Percentiles rank a stretch among this genome's conserved stretches.
Evolutionary conservation across 495 filamentous ascomycete genomes (phyloP).

Genomic region (Terfezia boudieri): DNA sequence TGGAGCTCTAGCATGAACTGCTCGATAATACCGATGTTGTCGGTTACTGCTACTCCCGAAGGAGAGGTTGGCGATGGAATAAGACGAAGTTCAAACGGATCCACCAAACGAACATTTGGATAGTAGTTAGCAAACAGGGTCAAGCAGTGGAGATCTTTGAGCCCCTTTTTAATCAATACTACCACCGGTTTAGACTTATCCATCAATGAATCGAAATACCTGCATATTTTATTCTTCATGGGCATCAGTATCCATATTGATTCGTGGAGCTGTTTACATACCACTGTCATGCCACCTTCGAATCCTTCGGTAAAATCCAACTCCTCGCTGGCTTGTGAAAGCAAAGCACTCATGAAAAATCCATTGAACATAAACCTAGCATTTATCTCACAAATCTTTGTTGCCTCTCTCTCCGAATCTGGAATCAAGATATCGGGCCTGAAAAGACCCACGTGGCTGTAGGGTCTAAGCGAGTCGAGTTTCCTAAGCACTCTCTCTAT

Average conservation of each 20-base stretch:
- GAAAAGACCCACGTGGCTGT: conserved; percentile 19
- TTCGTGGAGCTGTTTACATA: too few relatives aligned
- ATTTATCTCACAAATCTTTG: conserved; percentile 25
- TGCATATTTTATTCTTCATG: too few relatives aligned
- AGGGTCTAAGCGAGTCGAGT: conserved; percentile 3
- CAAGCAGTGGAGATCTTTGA: too few relatives aligned
- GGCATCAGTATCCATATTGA: too few relatives aligned
- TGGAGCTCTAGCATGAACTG: conserved; percentile 26
- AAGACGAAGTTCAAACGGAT: conserved; percentile 3
- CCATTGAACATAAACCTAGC: conserved; percentile 26
- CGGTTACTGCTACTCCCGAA: conserved; percentile 4
- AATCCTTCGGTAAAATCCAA: too few relatives aligned
- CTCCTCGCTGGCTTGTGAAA: too few relatives aligned
- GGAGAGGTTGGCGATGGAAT: neutral
- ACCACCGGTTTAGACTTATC: too few relatives aligned
- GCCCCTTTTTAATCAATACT: too few relatives aligned
- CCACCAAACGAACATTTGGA: conserved; percentile 5
- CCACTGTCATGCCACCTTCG: too few relatives aligned
- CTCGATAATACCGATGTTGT: conserved; percentile 12
- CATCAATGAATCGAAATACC: too few relatives aligned
- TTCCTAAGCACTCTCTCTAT: conserved; percentile 21
- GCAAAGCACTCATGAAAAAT: conserved; percentile 10
- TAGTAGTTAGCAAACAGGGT: too few relatives aligned
- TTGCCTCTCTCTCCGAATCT: conserved; percentile 1
- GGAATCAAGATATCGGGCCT: conserved; percentile 27